Evolutionary conservation across 768 basidiomycete species (phyloP), one percentile per base, ranked within the genome.

Genomic region (button mushroom (Agaricus bisporus)): DNA sequence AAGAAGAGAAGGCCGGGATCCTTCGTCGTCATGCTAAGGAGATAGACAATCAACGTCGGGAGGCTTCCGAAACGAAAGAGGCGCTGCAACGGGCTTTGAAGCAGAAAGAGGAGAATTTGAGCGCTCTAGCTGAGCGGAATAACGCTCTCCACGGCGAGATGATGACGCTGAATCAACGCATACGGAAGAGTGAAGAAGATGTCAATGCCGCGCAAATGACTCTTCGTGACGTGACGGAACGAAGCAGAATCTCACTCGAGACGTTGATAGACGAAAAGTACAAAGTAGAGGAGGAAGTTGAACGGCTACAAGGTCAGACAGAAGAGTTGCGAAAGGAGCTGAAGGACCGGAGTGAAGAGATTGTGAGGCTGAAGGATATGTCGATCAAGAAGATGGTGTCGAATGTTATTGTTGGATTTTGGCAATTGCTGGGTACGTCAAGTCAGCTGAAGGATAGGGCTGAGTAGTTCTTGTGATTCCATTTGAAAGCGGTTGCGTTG

Each of bases 221-320:
- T 18, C 46, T 46, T 11, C 45, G 26, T 22, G 52, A 54, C 1
- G 44, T 54, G 39, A 54, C 44, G 5, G 45, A 54, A 12, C 36
- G 38, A 7, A 54, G 11, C 26, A 41, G 28, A 28, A 37, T 18
- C 17, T 52, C 51, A 14, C 7, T 52, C 4, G 44, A 46, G 32
- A 39, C 14, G 11, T n/a, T 46, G 37, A 45, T 47, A n/a, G 45
- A 54, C 11, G 52, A 54, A 37, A 46, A 39, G 20, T 25, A 12
- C 14, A 54, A 29, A 28, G 20, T 47, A 12, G 52, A 39, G 6
- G 45, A 47, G 5, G 37, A 47, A 18, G 18, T 22, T 29, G 37
- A 41, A 1, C 17, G 18, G 11, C 14, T 47, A 29, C 25, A 26
- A 4, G 26, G 26, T n/a, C 52, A 35, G 18, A 25, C 28, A 5